Evolutionary conservation across 768 basidiomycete species (phyloP).

Genomic region (Dendrothele bispora): DNA sequence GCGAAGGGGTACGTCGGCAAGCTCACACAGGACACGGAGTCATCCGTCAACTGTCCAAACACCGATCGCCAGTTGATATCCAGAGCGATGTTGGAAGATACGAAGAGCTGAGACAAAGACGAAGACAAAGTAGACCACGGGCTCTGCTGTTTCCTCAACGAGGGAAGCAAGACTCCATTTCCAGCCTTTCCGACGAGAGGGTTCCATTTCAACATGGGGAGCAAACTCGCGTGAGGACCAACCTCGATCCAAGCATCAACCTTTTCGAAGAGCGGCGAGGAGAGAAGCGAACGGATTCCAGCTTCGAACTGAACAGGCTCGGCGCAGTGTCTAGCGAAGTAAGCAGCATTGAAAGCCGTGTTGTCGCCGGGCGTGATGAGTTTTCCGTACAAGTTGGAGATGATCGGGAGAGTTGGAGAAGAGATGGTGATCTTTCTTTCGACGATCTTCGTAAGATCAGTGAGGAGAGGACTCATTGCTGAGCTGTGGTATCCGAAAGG

Average conservation of each 20-base stretch:
- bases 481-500: slow-evolving; percentile 66
- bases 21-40: slow-evolving; percentile 39
- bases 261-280: slow-evolving; percentile 21
- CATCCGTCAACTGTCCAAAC: slow-evolving; percentile 48
- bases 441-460: slow-evolving; percentile 43
- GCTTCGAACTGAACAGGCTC: slow-evolving; percentile 56
- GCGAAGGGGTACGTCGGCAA: slow-evolving; percentile 67
- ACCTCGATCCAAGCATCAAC: slow-evolving; percentile 62
- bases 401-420: slow-evolving; percentile 54
- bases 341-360: slow-evolving; percentile 44
- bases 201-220: slow-evolving; percentile 55
- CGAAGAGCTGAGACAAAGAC: slow-evolving; percentile 51
- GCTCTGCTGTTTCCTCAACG: slow-evolving; percentile 44
- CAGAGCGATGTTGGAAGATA: slow-evolving; percentile 31
- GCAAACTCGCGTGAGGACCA: slow-evolving; percentile 56
- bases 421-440: slow-evolving; percentile 33
- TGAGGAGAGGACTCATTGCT: slow-evolving; percentile 57
- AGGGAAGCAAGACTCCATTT: slow-evolving; percentile 41
- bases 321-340: slow-evolving; percentile 58
- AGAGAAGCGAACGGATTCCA: slow-evolving; percentile 42
- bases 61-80: slow-evolving; percentile 52
- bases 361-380: slow-evolving; percentile 53
- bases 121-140: slow-evolving; percentile 44
- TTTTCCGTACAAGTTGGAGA: slow-evolving; percentile 60
- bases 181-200: slow-evolving; percentile 28